A percentile compares a stretch with the other conserved stretches of the same genome.
Conservation (phyloP, 2,329 filamentous ascomycete genomes). For the Neurospora crassa region DNA sequence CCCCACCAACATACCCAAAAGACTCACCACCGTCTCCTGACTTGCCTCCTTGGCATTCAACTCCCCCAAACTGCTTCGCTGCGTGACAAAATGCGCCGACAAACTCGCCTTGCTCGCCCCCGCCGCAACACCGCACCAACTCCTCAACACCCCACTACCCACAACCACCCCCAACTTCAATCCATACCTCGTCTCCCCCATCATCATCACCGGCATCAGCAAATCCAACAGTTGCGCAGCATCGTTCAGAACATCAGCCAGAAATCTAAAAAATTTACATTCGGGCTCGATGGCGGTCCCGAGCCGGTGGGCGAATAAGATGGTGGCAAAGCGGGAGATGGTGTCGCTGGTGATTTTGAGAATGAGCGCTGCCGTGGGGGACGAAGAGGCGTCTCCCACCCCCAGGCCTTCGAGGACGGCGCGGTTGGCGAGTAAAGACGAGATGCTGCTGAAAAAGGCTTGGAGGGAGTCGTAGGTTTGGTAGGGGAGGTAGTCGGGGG, state of each 20-base stretch:
- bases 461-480: slow-evolving; percentile 66
- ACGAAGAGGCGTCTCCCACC: slow-evolving; percentile 69
- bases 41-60: slow-evolving; percentile 92
- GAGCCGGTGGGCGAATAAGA: slow-evolving; percentile 73
- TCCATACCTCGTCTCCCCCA: too few relatives aligned
- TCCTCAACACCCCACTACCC: slow-evolving; percentile 40
- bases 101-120: slow-evolving; percentile 84
- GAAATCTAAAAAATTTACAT: slow-evolving; percentile 80
- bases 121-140: slow-evolving; percentile 80
- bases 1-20: slow-evolving; percentile 78
- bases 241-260: slow-evolving; percentile 85
- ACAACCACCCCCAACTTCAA: slow-evolving; percentile 29
- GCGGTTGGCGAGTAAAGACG: slow-evolving; percentile 67
- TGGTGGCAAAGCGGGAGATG: slow-evolving; percentile 73
- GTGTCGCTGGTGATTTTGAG: slow-evolving; percentile 77
- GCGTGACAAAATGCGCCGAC: slow-evolving; percentile 77
- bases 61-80: slow-evolving; percentile 71
- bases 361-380: slow-evolving; percentile 71
- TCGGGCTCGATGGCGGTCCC: slow-evolving; percentile 80
- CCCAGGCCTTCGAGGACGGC: slow-evolving; percentile 75
- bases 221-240: slow-evolving; percentile 78
- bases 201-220: slow-evolving; percentile 64
- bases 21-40: slow-evolving; percentile 86
- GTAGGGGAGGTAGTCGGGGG: slow-evolving; percentile 71
- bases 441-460: slow-evolving; percentile 76